Evolutionary conservation across 805 yeast species (phyloP), one percentile per base, ranked within the genome.

Genomic region (Nadsonia fulvescens): DNA sequence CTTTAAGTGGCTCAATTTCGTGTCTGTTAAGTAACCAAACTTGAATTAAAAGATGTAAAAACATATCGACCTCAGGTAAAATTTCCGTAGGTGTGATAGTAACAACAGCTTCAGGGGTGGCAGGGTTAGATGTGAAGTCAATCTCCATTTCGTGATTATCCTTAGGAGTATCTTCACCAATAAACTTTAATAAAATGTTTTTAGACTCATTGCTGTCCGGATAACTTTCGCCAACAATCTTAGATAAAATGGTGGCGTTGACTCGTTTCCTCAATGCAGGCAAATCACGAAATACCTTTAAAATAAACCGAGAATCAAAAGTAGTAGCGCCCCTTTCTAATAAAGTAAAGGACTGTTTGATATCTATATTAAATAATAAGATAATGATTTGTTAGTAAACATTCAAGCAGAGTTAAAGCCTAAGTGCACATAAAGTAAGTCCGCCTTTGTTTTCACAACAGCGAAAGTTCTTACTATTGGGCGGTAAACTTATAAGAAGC

Each of bases 271-370:
- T 69, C 35, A 86, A 56, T 2, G 69, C 57, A 5, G 83, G 77
- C 40, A 83, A 58, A 35, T 79, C 91, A 35, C 93, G 71, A 36
- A 89, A 64, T 12, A 79, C 83, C 44, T 76, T 77, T 49, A 86
- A 64, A 23, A 89, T 68, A 51, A 75, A 78, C 37, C 95, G 67
- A 37, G 92, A 78, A 50, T 89, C 98, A 46, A 70, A 69, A 29
- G 69, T 68, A 23, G 65, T 47, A 7, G 73, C 73, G 3, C 83
- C 73, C 49, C 72, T 72, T 26, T 56, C 56, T 28, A 70, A 51
- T 27, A 63, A 56, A 22, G 52, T 51, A 37, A 67, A 63, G 35
- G 46, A 40, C 30, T 47, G 51, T 27, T 41, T 39, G 35, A 53
- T 43, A 24, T 53, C 56, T n/a, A 18, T 24, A 19, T 15, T 14